Base-by-base conservation (phyloP, 768 basidiomycete genomes). In the Hypholoma sublateritium region DNA sequence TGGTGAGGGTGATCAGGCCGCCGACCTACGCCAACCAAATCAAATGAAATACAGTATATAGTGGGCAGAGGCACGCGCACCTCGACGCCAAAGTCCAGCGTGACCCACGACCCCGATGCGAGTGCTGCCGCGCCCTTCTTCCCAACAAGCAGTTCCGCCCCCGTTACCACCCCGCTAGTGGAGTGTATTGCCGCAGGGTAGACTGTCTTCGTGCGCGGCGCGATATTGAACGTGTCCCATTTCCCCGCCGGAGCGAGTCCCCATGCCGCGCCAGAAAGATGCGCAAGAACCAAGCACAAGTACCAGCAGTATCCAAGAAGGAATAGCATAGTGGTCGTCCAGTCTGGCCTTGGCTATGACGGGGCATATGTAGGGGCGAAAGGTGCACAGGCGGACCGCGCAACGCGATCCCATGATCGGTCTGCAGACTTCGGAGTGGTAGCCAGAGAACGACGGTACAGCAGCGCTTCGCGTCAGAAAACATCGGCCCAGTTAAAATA, bases 61-160 rank as follows among this genome's bases (percentile, higher is more conserved):
- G 16, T 13, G 39, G 11, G 6, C 12, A 17, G 1, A 34, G 8
- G 36, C 21, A 42, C 56, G 25, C 73, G 35, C 24, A 81, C 82
- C 71, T 85, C 83, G 16, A 75, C 59, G 0, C 84, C 83, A 59
- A 80, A 86, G 64, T 86, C 83, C 49, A 84, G 68, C 0, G 81
- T 74, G 14, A 85, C 55, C 75, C 77, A 84, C 0, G 79, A 75
- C 8, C 75, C 75, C 1, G 71, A 73, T 5, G 57, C 46, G 16
- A 84, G 58, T 1, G 76, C 80, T 2, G 79, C 75, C 28, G 64
- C 67, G 0, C 73, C 78, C 3, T 62, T 60, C 16, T 71, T 69
- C 5, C 60, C 59, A 4, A 80, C 63, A 4, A 82, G 72, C 2
- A 60, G 64, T 6, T 69, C 52, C 1, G 75, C 63, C 45, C 71